Percentiles rank a stretch among this genome's conserved stretches.
These are phyloP conservation scores for Spencermartinsiella ligniputridi DNA, from an alignment of 1,139 yeast genomes.

Conservation along the genomic window DNA sequence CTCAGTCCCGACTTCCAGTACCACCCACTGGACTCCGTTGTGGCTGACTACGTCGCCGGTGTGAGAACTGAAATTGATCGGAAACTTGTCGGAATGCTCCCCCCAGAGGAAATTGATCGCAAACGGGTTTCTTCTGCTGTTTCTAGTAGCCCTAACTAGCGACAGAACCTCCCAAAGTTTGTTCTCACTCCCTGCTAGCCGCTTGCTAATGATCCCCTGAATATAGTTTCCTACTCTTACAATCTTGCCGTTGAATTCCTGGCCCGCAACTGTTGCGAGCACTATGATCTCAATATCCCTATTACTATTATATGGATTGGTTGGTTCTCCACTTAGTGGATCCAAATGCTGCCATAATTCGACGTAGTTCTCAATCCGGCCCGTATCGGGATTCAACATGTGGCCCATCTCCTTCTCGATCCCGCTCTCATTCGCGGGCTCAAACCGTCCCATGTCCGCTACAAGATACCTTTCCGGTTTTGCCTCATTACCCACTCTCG, in stretches of 20 bases:
- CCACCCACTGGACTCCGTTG: conserved; percentile 14
- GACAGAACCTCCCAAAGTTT: background rate
- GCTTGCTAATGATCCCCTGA: conserved; percentile 17
- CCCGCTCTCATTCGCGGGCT: conserved; percentile 36
- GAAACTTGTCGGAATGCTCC: conserved; percentile 10
- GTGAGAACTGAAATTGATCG: conserved; percentile 8
- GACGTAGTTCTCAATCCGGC: conserved; percentile 42
- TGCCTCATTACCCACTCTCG: conserved; percentile 8
- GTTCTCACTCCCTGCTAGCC: background rate
- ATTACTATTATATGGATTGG: background rate
- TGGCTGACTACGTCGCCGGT: conserved; percentile 9
- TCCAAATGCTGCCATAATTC: conserved; percentile 58
- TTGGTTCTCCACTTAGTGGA: conserved; percentile 27
- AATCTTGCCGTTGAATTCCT: conserved; percentile 18
- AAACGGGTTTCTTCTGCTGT: background rate
- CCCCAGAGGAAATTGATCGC: conserved; percentile 14
- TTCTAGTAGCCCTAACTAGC: background rate
- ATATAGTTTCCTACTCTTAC: conserved; percentile 23
- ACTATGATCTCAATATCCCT: conserved; percentile 7
- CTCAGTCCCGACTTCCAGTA: conserved; percentile 10
- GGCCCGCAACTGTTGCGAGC: conserved; percentile 15
- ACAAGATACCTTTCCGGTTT: background rate
- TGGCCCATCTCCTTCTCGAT: conserved; percentile 50
- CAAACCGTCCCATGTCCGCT: conserved; percentile 46
- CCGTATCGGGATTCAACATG: conserved; percentile 49